Evolutionary conservation across 768 basidiomycete genomes (phyloP).

Genomic region (Leccinum truebloodii): DNA sequence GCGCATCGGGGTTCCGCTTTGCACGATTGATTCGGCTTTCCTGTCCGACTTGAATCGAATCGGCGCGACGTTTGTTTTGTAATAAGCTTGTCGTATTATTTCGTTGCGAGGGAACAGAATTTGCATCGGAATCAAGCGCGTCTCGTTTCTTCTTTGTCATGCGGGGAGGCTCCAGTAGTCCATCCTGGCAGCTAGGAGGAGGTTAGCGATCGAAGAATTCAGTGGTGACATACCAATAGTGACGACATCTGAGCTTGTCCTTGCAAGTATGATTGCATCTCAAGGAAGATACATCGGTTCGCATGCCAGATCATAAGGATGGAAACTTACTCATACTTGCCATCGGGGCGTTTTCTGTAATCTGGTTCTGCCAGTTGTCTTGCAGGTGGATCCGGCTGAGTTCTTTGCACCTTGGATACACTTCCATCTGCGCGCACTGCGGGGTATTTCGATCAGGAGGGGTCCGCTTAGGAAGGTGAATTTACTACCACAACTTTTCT

Average conservation of each 20-base stretch:
- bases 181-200: slow-evolving; percentile 68
- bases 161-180: slow-evolving; percentile 53
- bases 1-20: slow-evolving; percentile 32
- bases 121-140: slow-evolving; percentile 19
- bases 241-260: slow-evolving; percentile 72
- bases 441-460: background rate
- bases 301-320: background rate
- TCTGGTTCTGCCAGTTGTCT: slow-evolving; percentile 11
- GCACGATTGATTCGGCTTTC: slow-evolving; percentile 26
- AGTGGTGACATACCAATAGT: slow-evolving; percentile 55
- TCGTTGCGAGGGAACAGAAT: background rate
- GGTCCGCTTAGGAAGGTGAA: background rate
- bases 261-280: slow-evolving; percentile 85
- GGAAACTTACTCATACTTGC: slow-evolving; percentile 56
- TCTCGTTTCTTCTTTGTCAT: slow-evolving; percentile 28
- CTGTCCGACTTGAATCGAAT: background rate
- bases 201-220: slow-evolving; percentile 10
- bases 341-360: slow-evolving; percentile 54
- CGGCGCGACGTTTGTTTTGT: background rate
- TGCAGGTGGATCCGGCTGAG: slow-evolving; percentile 2
- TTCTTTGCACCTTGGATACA: background rate
- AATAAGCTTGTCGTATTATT: slow-evolving; percentile 5
- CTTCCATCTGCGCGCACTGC: slow-evolving; percentile 4
- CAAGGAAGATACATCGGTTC: background rate
- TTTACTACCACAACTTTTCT: slow-evolving; percentile 32